Base-by-base conservation (phyloP, 163 green algal genomes). In the Coccomyxa subellipsoidea region DNA sequence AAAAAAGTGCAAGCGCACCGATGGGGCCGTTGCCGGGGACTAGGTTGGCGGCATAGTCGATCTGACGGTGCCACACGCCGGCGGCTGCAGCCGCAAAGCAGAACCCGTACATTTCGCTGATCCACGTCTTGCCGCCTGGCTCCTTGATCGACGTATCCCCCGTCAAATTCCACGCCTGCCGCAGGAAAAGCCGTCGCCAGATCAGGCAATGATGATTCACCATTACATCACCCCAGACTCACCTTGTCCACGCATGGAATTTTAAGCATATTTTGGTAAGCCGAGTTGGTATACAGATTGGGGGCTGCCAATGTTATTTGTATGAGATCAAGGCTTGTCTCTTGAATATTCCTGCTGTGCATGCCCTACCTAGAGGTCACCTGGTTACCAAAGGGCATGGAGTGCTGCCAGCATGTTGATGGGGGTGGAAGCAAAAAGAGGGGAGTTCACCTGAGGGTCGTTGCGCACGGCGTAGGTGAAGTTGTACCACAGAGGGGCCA, bases 401-500 rank as follows among this genome's bases (percentile, higher is more conserved):
- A n/a, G n/a, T n/a, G n/a, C n/a, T n/a, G n/a, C n/a, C n/a, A n/a
- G n/a, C n/a, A n/a, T n/a, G n/a, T n/a, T n/a, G n/a, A n/a, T n/a
- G n/a, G n/a, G n/a, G n/a, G n/a, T n/a, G 47, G 4, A 59, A 59
- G 47, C 47, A 59, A 27, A 23, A 23, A 23, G 21, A 23, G 29
- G 69, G 25, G 21, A 69, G 12, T 77, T 83, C 82, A 94, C 93
- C 80, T 96, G 93, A 38, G 90, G 90, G 83, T 97, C 95, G 54
- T 91, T 86, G 12, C 96, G 86, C 40, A 99, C 93, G 59, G 94
- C 91, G 82, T 95, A 90, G 0, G 96, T 97, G 84, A 91, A 96
- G 29, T 93, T 92, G 9, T 98, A 87, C 96, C 96, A 99, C 12
- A 95, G 70, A 0, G 96, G 96, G 4, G 93, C 94, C 70, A 97